Conservation (phyloP, 805 yeast genomes). For the Candida lessepsii region DNA sequence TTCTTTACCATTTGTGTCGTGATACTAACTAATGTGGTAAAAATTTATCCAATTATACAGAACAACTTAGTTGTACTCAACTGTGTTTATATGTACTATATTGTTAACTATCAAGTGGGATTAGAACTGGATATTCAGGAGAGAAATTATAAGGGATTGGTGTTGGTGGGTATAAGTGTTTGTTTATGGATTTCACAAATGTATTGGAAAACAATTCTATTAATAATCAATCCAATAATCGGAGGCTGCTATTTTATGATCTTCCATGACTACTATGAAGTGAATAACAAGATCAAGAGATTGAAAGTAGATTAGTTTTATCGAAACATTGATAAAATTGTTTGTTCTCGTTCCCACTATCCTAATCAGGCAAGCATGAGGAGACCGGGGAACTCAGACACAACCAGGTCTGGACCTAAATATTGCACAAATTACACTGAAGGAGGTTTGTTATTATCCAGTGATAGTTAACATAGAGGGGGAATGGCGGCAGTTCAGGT, state of each 20-base stretch:
- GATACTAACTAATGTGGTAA: constrained; percentile 1
- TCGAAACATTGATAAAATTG: too few species aligned
- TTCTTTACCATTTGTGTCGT: not conserved
- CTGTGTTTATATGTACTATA: constrained; percentile 4
- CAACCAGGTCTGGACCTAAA: not conserved
- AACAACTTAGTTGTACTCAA: constrained; percentile 1
- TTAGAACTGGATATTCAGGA: not conserved
- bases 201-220: constrained; percentile 1
- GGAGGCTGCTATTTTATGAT: constrained; percentile 5
- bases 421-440: too few species aligned
- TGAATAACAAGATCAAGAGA: constrained; percentile 3
- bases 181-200: not conserved
- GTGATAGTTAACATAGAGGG: too few species aligned
- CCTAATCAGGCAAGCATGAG: too few species aligned
- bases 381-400: not conserved
- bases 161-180: not conserved
- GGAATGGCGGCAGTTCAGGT: too few species aligned
- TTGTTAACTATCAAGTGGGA: not conserved
- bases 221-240: constrained; percentile 3
- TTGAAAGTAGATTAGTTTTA: not conserved
- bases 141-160: not conserved
- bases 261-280: constrained; percentile 1
- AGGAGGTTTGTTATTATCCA: too few species aligned
- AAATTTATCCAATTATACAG: not conserved
- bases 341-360: too few species aligned